A percentile compares a stretch with the other conserved stretches of the same genome.
These are phyloP conservation scores for Penicillium sp. DNA, from an alignment of 2,329 filamentous ascomycete genomes.

Conservation along the genomic window DNA sequence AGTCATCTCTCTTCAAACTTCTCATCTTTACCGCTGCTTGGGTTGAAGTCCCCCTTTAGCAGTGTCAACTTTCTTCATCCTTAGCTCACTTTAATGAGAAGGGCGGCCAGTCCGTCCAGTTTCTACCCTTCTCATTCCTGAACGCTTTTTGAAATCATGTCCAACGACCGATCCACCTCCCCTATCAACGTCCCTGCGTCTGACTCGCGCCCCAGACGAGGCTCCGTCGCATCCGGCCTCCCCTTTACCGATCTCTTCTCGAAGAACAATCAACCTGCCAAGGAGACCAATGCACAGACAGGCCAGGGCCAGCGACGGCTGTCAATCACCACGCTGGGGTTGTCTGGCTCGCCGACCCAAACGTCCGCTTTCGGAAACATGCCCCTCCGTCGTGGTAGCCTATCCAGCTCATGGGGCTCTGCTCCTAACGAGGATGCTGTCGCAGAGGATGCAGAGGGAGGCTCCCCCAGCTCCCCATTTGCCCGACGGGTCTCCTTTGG, in stretches of 20 bases:
- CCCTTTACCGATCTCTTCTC: constrained; percentile 44
- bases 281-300: constrained; percentile 49
- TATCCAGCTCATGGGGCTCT: constrained; percentile 62
- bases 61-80: constrained; percentile 3
- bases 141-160: constrained; percentile 37
- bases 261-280: constrained; percentile 27
- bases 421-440: constrained; percentile 46
- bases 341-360: constrained; percentile 71
- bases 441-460: constrained; percentile 70
- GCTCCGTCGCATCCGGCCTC: constrained; percentile 46
- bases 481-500: constrained; percentile 88
- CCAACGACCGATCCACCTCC: constrained; percentile 42
- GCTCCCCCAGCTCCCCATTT: constrained; percentile 66
- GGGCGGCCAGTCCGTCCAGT: constrained; percentile 29
- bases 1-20: background rate
- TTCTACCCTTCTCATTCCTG: constrained; percentile 5
- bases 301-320: constrained; percentile 58
- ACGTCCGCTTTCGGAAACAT: constrained; percentile 52
- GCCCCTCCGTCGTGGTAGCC: constrained; percentile 62
- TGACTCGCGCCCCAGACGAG: constrained; percentile 44
- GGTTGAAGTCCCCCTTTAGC: background rate
- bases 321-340: constrained; percentile 71
- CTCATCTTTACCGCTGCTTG: background rate
- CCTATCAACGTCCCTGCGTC: constrained; percentile 40
- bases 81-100: constrained; percentile 16